Evolutionary conservation across 1,139 yeast genomes (phyloP), one percentile per base, ranked within the genome.

Genomic region (Suhomyces bokatorum): DNA sequence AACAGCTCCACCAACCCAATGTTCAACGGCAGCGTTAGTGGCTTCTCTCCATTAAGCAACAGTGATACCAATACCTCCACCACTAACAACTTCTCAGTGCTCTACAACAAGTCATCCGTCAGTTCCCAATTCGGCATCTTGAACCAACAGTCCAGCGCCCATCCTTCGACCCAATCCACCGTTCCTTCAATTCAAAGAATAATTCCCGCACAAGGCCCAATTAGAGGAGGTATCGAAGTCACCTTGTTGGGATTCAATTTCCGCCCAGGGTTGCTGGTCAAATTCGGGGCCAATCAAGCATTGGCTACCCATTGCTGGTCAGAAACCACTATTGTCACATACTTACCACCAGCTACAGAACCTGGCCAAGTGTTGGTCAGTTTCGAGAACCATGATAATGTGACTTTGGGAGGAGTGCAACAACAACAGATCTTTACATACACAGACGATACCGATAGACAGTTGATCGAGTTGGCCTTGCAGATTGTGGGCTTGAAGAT

Each of bases 241-340:
- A 93, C 98, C 0, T 69, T 93, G 38, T 71, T 93, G 36, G 99
- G 99, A 3, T 78, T 83, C 45, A 88, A 90, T 50, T 91, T 93
- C 72, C 81, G 83, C 46, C 87, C 87, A 12, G 96, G 95, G 1
- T 73, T 90, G 50, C 71, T 75, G 31, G 96, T 91, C 16, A 85
- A 86, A 62, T 93, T 93, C 67, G 99, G 99, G 37, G 81, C 87
- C 6, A 84, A 83, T 59, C 75, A 78, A 50, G 95, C 97, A 0
- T 70, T 88, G 40, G 87, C 96, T 1, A 89, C 97, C 2, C 97
- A 90, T 60, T 90, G 96, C 64, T 93, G 98, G 98, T 88, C 95
- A 39, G 95, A 87, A 37, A 80, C 95, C 4, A 93, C 99, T 0
- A 86, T 93, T 48, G 96, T 93, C 3, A 89, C 97, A 0, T 91